Base-by-base conservation (phyloP, 2,329 filamentous ascomycete genomes). In the Botrytis fabae region DNA sequence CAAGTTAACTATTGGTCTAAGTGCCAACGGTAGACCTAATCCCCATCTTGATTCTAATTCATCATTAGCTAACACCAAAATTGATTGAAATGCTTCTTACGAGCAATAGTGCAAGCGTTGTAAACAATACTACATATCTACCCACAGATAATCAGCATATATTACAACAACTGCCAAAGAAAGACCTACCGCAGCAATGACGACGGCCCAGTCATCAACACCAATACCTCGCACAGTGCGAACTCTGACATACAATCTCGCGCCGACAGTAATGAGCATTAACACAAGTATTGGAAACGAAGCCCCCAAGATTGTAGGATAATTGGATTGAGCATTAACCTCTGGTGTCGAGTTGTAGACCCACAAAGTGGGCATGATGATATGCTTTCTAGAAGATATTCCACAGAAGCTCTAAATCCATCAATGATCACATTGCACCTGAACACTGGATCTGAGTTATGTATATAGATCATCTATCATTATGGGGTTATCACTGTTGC, bases 31-130 rank as follows among this genome's bases (percentile, higher is more conserved):
- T n/a, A 70, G 25, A 32, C 69, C 59, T 70, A 70, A 42, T 28
- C 69, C 69, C 69, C 69, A 70, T 70, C 69, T 70, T 64, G 69
- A 70, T 64, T 70, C 69, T 70, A 32, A 40, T 51, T 28, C 10
- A 48, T 22, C 42, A 32, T 70, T 61, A 70, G 44, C 32, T 64
- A 8, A 8, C 4, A 25, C 20, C 16, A 51, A 68, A 1, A 42
- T 32, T 35, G 35, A 9, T 28, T 42, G 9, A 18, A 25, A 40
- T 51, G 9, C 22, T 51, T 28, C 69, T 48, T 70, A 70, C 69
- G 69, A 51, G 59, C 20, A 64, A 70, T 51, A 16, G 69, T 70
- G 16, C 44, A 40, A 38, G 32, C 22, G 46, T 51, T 64, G 32
- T 70, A 70, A 64, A 64, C 7, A 32, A 70, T 54, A 40, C 59